Conservation (phyloP, 1,139 yeast genomes). For the Pichia sp. region DNA sequence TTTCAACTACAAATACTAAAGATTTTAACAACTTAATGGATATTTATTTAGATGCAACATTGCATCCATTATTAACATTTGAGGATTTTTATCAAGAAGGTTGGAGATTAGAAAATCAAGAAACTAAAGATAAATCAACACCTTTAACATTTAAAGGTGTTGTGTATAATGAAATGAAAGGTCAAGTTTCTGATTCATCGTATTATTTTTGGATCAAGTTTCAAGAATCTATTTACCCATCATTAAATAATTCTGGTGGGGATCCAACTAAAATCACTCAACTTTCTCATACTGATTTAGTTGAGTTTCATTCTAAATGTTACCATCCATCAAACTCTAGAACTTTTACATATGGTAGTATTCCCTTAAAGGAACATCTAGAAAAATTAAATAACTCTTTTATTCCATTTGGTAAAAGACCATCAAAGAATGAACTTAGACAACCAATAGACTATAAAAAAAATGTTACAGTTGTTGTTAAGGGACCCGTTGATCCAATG, state of each 20-base stretch:
- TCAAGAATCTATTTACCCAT: conserved; percentile 79
- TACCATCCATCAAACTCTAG: conserved; percentile 90
- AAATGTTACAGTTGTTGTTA: conserved; percentile 33
- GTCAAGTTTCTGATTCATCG: conserved; percentile 86
- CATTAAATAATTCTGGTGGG: conserved; percentile 88
- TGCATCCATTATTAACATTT: conserved; percentile 69
- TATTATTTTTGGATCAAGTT: conserved; percentile 80
- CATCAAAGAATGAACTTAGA: conserved; percentile 23
- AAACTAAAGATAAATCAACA: conserved; percentile 47
- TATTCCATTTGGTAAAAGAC: conserved; percentile 47
- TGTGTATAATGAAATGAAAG: conserved; percentile 97
- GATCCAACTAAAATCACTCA: conserved; percentile 79
- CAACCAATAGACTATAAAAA: conserved; percentile 41
- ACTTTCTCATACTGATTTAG: conserved; percentile 64
- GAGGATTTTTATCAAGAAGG: conserved; percentile 95
- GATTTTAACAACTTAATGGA: conserved; percentile 82
- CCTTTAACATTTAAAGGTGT: conserved; percentile 85
- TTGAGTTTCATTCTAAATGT: conserved; percentile 63
- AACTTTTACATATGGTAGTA: conserved; percentile 82
- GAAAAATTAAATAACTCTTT: conserved; percentile 49
- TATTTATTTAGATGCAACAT: conserved; percentile 82
- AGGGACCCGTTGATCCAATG: conserved; percentile 85
- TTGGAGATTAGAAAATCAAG: conserved; percentile 86
- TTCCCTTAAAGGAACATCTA: conserved; percentile 60
- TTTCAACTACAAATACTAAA: conserved; percentile 81